These are phyloP conservation scores for Xylaria intraflava DNA, from an alignment of 495 filamentous ascomycete genomes.

Conservation along the genomic window DNA sequence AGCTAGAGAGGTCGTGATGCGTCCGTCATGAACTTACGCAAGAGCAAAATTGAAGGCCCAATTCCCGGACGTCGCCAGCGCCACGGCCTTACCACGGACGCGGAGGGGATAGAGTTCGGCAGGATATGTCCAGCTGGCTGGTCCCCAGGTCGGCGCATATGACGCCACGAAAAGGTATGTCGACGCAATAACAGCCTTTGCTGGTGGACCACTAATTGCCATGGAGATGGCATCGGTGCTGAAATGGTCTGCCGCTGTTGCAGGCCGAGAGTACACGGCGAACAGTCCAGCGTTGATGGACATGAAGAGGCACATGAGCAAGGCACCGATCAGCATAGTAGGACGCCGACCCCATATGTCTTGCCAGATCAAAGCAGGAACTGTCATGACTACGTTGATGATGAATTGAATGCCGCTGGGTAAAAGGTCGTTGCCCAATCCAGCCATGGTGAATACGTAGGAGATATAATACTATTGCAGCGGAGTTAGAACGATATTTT, in stretches of 20 bases:
- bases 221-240: conserved; percentile 37
- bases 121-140: conserved; percentile 68
- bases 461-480: conserved; percentile 44
- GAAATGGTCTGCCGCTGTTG: conserved; percentile 26
- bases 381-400: conserved; percentile 57
- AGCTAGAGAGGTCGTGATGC: not conserved
- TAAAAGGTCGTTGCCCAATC: conserved; percentile 53
- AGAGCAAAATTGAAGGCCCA: conserved; percentile 80
- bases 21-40: conserved; percentile 22
- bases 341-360: conserved; percentile 57
- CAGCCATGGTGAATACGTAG: conserved; percentile 70
- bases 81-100: conserved; percentile 66
- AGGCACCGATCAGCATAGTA: conserved; percentile 57
- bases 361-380: conserved; percentile 49
- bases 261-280: conserved; percentile 40
- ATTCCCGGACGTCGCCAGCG: conserved; percentile 63
- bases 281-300: conserved; percentile 66
- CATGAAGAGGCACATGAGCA: conserved; percentile 62
- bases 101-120: conserved; percentile 69
- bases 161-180: conserved; percentile 73
- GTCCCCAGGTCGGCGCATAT: conserved; percentile 71
- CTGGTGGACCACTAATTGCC: conserved; percentile 49
- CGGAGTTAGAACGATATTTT: not conserved
- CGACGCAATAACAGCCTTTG: conserved; percentile 67
- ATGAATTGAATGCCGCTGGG: conserved; percentile 70